Evolutionary conservation across 495 filamentous ascomycete genomes (phyloP).

Genomic region (Apiosordaria backusii): DNA sequence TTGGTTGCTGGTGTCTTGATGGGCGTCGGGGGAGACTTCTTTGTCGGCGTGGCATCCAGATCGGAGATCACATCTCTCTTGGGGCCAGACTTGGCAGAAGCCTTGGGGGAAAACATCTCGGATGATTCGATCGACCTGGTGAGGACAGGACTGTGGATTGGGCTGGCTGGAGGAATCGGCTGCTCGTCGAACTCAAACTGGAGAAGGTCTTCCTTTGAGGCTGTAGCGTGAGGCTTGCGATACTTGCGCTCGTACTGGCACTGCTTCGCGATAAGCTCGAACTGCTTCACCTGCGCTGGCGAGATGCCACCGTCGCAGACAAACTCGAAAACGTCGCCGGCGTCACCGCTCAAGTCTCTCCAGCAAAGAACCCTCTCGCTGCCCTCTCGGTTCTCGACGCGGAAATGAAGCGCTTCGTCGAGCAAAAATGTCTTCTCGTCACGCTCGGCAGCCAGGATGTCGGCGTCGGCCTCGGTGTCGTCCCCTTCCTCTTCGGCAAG

Average conservation of each 20-base stretch:
- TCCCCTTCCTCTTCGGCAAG: conserved; percentile 79
- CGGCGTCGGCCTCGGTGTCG: conserved; percentile 65
- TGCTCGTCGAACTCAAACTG: conserved; percentile 77
- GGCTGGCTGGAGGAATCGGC: conserved; percentile 79
- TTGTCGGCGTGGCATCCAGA: conserved; percentile 19
- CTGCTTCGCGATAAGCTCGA: conserved; percentile 79
- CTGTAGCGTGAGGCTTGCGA: conserved; percentile 69
- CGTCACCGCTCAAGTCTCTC: conserved; percentile 91
- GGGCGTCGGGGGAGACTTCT: neutral
- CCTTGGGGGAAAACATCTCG: conserved; percentile 42
- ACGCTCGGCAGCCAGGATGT: conserved; percentile 64
- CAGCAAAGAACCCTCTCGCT: conserved; percentile 84
- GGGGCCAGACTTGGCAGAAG: conserved; percentile 28
- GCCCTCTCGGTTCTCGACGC: conserved; percentile 71
- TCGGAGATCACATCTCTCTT: conserved; percentile 29
- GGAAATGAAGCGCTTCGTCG: conserved; percentile 85
- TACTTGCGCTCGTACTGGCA: conserved; percentile 98
- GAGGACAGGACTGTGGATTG: conserved; percentile 61
- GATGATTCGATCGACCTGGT: conserved; percentile 45
- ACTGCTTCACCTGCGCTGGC: conserved; percentile 67
- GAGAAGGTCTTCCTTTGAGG: conserved; percentile 73
- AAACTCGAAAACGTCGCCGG: conserved; percentile 92
- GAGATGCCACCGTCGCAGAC: conserved; percentile 76
- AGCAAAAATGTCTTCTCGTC: conserved; percentile 97
- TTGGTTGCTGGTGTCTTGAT: conserved; percentile 23